These are phyloP conservation scores for Acanthochlamys bracteata DNA, from an alignment of 106 monocot species.

Conservation along the genomic window DNA sequence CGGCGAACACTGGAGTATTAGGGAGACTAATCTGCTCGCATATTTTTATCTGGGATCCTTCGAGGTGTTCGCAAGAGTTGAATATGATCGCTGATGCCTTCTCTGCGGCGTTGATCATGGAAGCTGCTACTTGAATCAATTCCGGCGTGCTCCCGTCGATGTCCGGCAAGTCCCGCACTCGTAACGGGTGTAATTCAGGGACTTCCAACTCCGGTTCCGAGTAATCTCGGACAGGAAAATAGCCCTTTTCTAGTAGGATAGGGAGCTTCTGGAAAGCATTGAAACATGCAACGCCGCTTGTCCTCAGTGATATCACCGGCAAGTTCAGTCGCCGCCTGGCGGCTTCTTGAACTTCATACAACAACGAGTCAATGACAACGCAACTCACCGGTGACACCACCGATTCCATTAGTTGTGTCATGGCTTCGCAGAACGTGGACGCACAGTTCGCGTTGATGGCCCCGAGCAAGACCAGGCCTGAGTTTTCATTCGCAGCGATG, in stretches of 20 bases:
- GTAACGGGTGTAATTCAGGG: slow-evolving; percentile 15
- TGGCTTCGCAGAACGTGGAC: not conserved
- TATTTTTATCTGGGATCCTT: not conserved
- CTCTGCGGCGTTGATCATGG: not conserved
- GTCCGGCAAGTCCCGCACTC: slow-evolving; percentile 20
- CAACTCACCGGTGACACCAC: slow-evolving; percentile 3
- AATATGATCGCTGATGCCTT: slow-evolving; percentile 3
- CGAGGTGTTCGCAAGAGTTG: slow-evolving; percentile 19
- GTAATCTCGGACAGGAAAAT: slow-evolving; percentile 1
- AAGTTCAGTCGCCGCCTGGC: slow-evolving; percentile 2
- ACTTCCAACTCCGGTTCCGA: slow-evolving; percentile 6
- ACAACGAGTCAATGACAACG: slow-evolving; percentile 16
- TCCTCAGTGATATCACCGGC: slow-evolving; percentile 9
- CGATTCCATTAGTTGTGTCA: not conserved
- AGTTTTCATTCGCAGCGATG: not conserved
- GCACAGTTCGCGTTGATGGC: slow-evolving; percentile 8
- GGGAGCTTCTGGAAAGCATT: not conserved
- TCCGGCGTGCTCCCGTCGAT: not conserved
- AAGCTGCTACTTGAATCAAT: not conserved
- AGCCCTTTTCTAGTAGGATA: slow-evolving; percentile 9
- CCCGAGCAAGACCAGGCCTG: not conserved
- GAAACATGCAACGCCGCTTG: slow-evolving; percentile 9
- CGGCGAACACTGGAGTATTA: slow-evolving; percentile 1
- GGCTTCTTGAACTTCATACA: slow-evolving; percentile 3
- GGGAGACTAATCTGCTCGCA: not conserved